Base-by-base conservation (phyloP, 108 stramenopile genomes). In the Halocafeteria seosinensis region DNA sequence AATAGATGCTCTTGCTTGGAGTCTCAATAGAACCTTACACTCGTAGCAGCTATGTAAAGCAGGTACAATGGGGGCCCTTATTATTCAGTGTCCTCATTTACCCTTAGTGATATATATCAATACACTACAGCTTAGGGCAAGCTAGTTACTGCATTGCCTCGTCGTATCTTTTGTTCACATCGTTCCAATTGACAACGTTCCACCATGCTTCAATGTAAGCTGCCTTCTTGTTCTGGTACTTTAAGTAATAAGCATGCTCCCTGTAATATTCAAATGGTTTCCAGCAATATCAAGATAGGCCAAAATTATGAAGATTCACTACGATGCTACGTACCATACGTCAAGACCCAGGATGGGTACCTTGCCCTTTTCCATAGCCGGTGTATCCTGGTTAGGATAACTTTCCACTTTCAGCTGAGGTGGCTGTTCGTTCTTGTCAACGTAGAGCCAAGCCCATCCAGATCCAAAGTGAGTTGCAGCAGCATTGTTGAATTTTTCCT, bases 191-290 rank as follows among this genome's bases (percentile, higher is more conserved):
- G 38, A 75, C 68, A 3, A 75, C 64, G 25, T 50, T 64, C 67
- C 72, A 75, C 52, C 62, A 69, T 38, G 68, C 69, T 25, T 47
- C 47, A 26, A 75, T 50, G 69, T 75, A 75, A 38, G 64, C 73
- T 9, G 72, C 67, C n/a, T 71, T 38, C 38, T 60, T 65, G 71
- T 77, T 77, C 34, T 77, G 76, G 76, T 76, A 73, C 63, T 77
- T 66, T 30, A 77, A 66, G 73, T 79, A 79, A 67, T 74, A 79
- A 36, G 78, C 78, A 50, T 79, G 78, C 70, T 79, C 78, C n/a
- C n/a, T n/a, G n/a, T n/a, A n/a, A n/a, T n/a, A n/a, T n/a, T n/a
- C n/a, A n/a, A n/a, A n/a, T n/a, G n/a, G n/a, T n/a, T n/a, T n/a
- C n/a, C n/a, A n/a, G n/a, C n/a, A n/a, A n/a, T n/a, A n/a, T n/a